phyloP scores from a whole-genome alignment of 192 early-diverging fungal genomes.

The Coemansia biformis region DNA sequence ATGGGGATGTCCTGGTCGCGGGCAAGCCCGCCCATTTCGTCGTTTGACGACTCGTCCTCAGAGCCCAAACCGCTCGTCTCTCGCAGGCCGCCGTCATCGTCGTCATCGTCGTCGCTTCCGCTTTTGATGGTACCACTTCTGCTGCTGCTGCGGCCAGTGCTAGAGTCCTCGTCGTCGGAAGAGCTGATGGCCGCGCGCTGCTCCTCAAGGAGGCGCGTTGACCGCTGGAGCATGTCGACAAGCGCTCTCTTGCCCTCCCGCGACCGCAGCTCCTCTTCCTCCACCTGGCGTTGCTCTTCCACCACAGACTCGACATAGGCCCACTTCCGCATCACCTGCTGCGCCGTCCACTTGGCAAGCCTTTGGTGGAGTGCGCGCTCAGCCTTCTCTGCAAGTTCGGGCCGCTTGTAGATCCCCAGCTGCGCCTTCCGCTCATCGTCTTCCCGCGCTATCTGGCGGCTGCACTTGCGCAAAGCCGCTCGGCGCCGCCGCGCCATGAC shows the following conservation, averaged over 20 bases:
- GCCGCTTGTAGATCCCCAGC: slow-evolving; percentile 18
- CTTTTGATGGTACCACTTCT: too few species aligned
- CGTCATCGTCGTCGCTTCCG: too few species aligned
- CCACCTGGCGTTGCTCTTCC: slow-evolving; percentile 54
- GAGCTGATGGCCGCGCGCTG: slow-evolving; percentile 25
- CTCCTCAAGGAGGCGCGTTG: slow-evolving; percentile 61
- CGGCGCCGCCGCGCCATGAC: slow-evolving; percentile 9
- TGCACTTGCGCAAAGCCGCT: slow-evolving; percentile 15
- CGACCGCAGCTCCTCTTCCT: slow-evolving; percentile 57
- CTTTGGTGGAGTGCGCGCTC: slow-evolving; percentile 19
- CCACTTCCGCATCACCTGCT: slow-evolving; percentile 69
- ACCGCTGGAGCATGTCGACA: slow-evolving; percentile 68
- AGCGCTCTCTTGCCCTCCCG: slow-evolving; percentile 61
- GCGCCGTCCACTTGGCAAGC: slow-evolving; percentile 62
- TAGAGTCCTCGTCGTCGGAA: neutral
- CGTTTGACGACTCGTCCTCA: slow-evolving; percentile 18
- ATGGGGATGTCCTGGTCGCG: slow-evolving; percentile 63
- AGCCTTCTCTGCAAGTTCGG: slow-evolving; percentile 20
- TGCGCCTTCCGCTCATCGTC: slow-evolving; percentile 19
- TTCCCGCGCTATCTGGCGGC: slow-evolving; percentile 15
- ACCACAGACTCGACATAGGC: slow-evolving; percentile 59
- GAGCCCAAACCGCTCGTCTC: neutral
- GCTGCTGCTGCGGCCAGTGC: too few species aligned
- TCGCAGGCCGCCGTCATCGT: too few species aligned
- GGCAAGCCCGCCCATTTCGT: slow-evolving; percentile 53